Base-by-base conservation (phyloP, 352 stramenopile species). In the Globisporangium carolinianum region DNA sequence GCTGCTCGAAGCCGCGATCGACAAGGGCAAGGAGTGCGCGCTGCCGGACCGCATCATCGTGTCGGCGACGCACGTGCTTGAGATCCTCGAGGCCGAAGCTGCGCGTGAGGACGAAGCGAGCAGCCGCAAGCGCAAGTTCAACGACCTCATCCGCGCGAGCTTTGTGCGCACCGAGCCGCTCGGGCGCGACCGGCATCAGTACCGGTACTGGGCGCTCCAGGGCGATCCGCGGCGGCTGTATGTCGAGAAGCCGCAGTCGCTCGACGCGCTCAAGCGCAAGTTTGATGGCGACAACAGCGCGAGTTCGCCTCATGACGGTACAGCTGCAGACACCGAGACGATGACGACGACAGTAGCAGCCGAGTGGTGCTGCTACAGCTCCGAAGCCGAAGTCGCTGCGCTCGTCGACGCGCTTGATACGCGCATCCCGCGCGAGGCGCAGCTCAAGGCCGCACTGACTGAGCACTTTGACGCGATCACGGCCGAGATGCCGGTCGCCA, bases 121-220 rank as follows among this genome's bases (percentile, higher is more conserved):
- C 14, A 41, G 51, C 9, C 76, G 82, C 45, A 92, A 91, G 57
- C 79, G 71, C 10, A 81, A 85, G 52, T 82, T 79, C 38, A 79
- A 67, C 42, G 69, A 79, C 7, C 68, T 71, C n/a, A 71, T 94
- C 43, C 79, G 81, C 12, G 67, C 80, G 11, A 72, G 71, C 6
- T 92, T 91, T 56, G 70, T 95, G 15, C 86, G 86, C 15, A 87
- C 83, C 0, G 82, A 95, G 51, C 63, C 81, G 0, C 63, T 95
- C 2, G 86, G 86, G 4, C 75, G 80, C 15, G 86, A 95, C 42
- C 72, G 76, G 35, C 58, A 77, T 38, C 67, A 82, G 5, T 41
- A 69, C 0, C 66, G 73, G 14, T 94, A 94, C 60, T 95, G 86
- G 86, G 64, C 87, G 11, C 73, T 95, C 39, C 75, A 70, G 47